Base-by-base conservation (phyloP, 495 filamentous ascomycete genomes). In the Penicillium egyptiacum region DNA sequence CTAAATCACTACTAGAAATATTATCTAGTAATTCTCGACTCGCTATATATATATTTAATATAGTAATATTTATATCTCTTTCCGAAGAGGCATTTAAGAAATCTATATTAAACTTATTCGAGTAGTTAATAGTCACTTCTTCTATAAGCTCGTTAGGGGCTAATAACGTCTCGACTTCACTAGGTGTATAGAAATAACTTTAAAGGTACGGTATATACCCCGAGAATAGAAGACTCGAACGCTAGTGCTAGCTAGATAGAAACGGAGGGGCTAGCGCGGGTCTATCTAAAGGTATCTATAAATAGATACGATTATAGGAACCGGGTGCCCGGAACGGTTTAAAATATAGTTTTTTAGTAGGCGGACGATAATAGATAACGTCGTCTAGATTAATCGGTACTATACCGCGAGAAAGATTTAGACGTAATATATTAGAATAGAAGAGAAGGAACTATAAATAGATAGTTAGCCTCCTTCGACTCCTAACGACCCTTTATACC, bases 361-460 rank as follows among this genome's bases (percentile, higher is more conserved):
- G 49, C 14, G 33, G 49, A 22, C 17, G 33, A 30, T 51, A 51
- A 39, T 51, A 30, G 33, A 51, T 41, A 19, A 51, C 14, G 17
- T 51, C 11, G 33, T 51, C 49, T 8, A 50, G 35, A 26, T 51
- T 30, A 30, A 51, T 41, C 19, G 49, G 19, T 16, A 4, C 49
- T 31, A 51, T 51, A 22, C 42, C 9, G 20, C 20, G 42, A 44
- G 42, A 44, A 44, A 44, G 17, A 44, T 44, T 25, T 16, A 44
- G 20, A 44, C 42, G 42, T 7, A 44, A 28, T 44, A 16, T 9
- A 44, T 44, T 17, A 44, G 42, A 25, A 44, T 44, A 44, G 42
- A 44, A 44, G 42, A 44, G 42, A 44, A 44, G 42, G 42, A 44
- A 44, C 42, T 16, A 44, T 23, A 44, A 25, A 44, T 17, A 44